Conservation (phyloP, 768 basidiomycete species). For the Trametes villosa region DNA sequence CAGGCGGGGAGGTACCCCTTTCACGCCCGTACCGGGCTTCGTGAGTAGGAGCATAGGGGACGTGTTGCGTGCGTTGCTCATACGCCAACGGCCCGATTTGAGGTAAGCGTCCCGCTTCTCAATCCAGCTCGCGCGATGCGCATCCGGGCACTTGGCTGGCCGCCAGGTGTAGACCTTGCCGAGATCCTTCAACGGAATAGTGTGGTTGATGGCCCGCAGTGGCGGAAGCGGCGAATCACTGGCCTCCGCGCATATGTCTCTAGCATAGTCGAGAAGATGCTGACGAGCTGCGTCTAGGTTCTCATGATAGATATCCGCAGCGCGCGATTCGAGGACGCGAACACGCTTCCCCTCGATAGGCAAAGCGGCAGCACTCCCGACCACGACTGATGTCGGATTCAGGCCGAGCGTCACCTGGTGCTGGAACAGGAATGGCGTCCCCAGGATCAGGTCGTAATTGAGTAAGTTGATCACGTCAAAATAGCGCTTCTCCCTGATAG, state of each 20-base stretch:
- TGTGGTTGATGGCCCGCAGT: slow-evolving; percentile 26
- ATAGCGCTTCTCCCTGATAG: slow-evolving; percentile 13
- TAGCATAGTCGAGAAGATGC: slow-evolving; percentile 17
- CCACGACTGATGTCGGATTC: slow-evolving; percentile 12
- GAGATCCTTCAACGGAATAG: slow-evolving; percentile 27
- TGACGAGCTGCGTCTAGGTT: slow-evolving; percentile 17
- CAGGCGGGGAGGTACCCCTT: neutral
- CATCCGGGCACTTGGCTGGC: slow-evolving; percentile 29
- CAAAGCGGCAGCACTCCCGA: neutral
- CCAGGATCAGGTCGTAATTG: slow-evolving; percentile 29
- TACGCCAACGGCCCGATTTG: slow-evolving; percentile 26
- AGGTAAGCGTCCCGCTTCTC: slow-evolving; percentile 30
- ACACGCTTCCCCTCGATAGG: slow-evolving; percentile 13
- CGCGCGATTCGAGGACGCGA: slow-evolving; percentile 2
- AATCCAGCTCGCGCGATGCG: slow-evolving; percentile 20
- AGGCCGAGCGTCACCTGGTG: slow-evolving; percentile 10
- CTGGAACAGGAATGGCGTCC: slow-evolving; percentile 32
- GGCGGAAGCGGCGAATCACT: slow-evolving; percentile 21
- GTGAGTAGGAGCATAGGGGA: slow-evolving; percentile 23
- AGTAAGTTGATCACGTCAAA: slow-evolving; percentile 30
- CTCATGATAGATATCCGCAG: slow-evolving; percentile 11
- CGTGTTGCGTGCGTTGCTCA: slow-evolving; percentile 22
- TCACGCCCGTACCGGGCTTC: slow-evolving; percentile 4
- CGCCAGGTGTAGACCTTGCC: slow-evolving; percentile 23
- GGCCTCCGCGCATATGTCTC: slow-evolving; percentile 20